Evolutionary conservation across 2,329 filamentous ascomycete genomes (phyloP).

Genomic region (Stromatinia cepivora): DNA sequence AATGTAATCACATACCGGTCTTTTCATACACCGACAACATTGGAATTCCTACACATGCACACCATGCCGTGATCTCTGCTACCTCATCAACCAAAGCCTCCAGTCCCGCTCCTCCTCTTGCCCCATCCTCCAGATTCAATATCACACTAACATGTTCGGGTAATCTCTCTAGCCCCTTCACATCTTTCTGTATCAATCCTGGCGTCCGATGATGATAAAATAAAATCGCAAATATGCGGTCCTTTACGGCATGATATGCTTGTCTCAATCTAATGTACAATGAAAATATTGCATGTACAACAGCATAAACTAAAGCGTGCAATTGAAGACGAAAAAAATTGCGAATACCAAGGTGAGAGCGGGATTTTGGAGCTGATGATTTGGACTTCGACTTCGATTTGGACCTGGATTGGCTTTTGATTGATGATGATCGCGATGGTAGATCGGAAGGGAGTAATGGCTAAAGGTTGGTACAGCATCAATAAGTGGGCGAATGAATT

Average conservation of each 20-base stretch:
- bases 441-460: slow-evolving; percentile 40
- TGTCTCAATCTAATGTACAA: slow-evolving; percentile 82
- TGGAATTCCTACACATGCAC: slow-evolving; percentile 82
- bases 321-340: slow-evolving; percentile 63
- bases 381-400: slow-evolving; percentile 36
- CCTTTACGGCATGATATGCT: slow-evolving; percentile 74
- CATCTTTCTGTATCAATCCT: slow-evolving; percentile 85
- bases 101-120: slow-evolving; percentile 69
- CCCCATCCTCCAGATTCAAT: slow-evolving; percentile 69
- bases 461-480: slow-evolving; percentile 27
- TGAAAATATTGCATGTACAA: slow-evolving; percentile 81
- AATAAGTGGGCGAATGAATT: slow-evolving; percentile 27
- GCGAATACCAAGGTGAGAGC: slow-evolving; percentile 55
- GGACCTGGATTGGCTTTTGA: slow-evolving; percentile 19
- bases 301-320: slow-evolving; percentile 64
- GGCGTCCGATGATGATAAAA: slow-evolving; percentile 97
- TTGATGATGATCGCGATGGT: slow-evolving; percentile 29
- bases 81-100: slow-evolving; percentile 87
- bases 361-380: slow-evolving; percentile 28
- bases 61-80: slow-evolving; percentile 91
- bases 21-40: slow-evolving; percentile 89
- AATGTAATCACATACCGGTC: slow-evolving; percentile 62
- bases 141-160: slow-evolving; percentile 89
- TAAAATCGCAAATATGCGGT: slow-evolving; percentile 76
- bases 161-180: slow-evolving; percentile 69